These are phyloP conservation scores for Carex littledalei DNA, from an alignment of 176 grass and related monocot species.

Conservation along the genomic window DNA sequence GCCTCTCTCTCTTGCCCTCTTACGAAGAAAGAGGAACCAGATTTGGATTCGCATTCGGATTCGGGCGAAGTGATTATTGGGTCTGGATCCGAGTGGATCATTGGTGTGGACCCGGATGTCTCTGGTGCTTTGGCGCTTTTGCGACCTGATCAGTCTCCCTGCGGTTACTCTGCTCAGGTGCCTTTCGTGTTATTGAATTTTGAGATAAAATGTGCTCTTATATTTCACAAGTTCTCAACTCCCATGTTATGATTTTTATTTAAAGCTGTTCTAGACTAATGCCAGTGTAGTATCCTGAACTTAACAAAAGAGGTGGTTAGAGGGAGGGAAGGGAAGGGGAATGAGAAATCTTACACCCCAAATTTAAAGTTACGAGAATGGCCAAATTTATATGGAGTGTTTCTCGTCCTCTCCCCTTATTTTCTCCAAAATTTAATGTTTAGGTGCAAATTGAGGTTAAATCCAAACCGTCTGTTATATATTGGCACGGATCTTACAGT, in stretches of 20 bases:
- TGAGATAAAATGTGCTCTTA: background rate
- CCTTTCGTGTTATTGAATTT: constrained; percentile 15
- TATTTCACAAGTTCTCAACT: background rate
- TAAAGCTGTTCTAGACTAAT: background rate
- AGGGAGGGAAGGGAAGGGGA: no score
- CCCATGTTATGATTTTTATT: background rate
- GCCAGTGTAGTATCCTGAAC: background rate
- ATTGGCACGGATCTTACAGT: no score
- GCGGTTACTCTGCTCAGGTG: constrained; percentile 15
- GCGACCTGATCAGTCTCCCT: constrained; percentile 46
- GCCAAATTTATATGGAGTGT: no score
- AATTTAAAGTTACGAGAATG: no score
- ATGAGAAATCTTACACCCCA: no score
- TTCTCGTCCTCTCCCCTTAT: no score
- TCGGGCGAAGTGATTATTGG: background rate
- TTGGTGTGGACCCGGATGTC: constrained; percentile 80
- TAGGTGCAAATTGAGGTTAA: no score
- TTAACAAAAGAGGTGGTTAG: background rate
- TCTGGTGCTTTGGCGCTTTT: constrained; percentile 64
- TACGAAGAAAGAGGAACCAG: background rate
- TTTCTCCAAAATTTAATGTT: no score
- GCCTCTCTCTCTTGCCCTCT: constrained; percentile 64
- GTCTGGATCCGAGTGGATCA: constrained; percentile 42
- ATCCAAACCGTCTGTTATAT: no score
- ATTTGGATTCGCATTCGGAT: background rate